Conservation (phyloP, 345 rosid species). For the Populus pruinosa region DNA sequence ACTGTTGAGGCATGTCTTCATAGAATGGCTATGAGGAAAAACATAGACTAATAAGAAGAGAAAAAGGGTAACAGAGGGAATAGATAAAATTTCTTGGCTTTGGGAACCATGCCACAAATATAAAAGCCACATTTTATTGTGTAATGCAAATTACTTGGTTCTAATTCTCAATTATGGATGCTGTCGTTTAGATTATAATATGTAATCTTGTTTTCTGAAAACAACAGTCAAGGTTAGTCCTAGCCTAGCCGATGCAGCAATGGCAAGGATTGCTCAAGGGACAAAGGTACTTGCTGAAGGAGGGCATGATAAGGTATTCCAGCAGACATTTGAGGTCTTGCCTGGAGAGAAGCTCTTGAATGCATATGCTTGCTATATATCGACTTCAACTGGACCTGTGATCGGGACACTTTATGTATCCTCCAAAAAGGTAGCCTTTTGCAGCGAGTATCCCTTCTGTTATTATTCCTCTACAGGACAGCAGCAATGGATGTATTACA, state of each 20-base stretch:
- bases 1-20: not conserved
- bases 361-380: conserved; percentile 68
- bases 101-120: not conserved
- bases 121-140: not conserved
- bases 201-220: conserved; percentile 3
- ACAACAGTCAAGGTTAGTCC: conserved; percentile 61
- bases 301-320: conserved; percentile 68
- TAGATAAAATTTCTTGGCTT: not conserved
- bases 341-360: conserved; percentile 63
- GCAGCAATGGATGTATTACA: conserved; percentile 60
- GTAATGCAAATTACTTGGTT: not conserved
- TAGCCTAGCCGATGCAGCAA: conserved; percentile 67
- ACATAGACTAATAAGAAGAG: no score
- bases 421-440: conserved; percentile 52
- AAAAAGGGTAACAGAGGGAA: not conserved
- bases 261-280: conserved; percentile 78
- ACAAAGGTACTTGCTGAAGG: conserved; percentile 72
- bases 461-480: conserved; percentile 42
- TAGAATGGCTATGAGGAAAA: not conserved
- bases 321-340: conserved; percentile 48
- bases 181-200: conserved; percentile 1
- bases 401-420: conserved; percentile 73
- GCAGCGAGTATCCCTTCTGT: conserved; percentile 61
- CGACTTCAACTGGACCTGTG: conserved; percentile 71
- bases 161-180: not conserved